phyloP scores from a whole-genome alignment of 805 yeast species.

The Candida insectorum region DNA sequence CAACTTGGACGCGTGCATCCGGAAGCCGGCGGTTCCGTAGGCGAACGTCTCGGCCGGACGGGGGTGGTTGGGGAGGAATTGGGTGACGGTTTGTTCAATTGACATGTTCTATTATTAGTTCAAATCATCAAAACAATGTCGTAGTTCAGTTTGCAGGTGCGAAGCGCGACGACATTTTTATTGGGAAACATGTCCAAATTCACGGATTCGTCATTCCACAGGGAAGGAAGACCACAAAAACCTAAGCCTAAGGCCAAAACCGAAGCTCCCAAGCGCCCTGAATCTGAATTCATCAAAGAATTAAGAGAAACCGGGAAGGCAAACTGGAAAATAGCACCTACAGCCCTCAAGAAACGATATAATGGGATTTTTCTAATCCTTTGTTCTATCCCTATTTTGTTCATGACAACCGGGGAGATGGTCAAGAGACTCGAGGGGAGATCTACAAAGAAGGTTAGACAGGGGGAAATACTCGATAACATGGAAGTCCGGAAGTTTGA shows the following conservation, averaged over 20 bases:
- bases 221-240: constrained; percentile 18
- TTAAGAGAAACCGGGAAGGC: constrained; percentile 38
- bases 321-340: constrained; percentile 43
- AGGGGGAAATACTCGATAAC: constrained; percentile 37
- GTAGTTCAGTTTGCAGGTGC: too few relatives aligned
- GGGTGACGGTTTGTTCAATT: constrained; percentile 1
- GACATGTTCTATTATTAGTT: neutral
- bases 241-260: constrained; percentile 9
- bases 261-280: constrained; percentile 7
- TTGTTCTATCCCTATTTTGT: constrained; percentile 34
- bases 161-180: too few relatives aligned
- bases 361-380: constrained; percentile 36
- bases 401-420: constrained; percentile 32
- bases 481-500: constrained; percentile 30
- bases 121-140: too few relatives aligned
- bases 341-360: constrained; percentile 32
- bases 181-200: constrained; percentile 17
- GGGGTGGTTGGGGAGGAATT: constrained; percentile 11
- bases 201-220: constrained; percentile 27
- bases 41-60: constrained; percentile 15
- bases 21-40: constrained; percentile 98
- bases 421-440: constrained; percentile 36
- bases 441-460: constrained; percentile 36
- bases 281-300: constrained; percentile 32
- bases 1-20: constrained; percentile 64